Evolutionary conservation across 2,329 filamentous ascomycete species (phyloP).

Genomic region (Bipolaris sorokiniana): DNA sequence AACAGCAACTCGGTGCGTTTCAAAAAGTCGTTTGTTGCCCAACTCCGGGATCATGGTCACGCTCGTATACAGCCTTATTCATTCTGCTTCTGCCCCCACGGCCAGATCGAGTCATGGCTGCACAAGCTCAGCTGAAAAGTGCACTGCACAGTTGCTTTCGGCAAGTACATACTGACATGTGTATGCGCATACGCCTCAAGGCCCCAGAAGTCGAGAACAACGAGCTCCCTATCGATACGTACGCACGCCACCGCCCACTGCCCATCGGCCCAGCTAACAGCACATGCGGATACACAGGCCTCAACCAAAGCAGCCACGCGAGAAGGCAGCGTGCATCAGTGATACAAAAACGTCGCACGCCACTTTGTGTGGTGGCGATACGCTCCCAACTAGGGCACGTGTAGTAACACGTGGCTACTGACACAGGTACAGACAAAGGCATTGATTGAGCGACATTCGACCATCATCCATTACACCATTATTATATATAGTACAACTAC

Average conservation of each 20-base stretch:
- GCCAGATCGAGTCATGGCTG: not conserved
- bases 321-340: constrained; percentile 14
- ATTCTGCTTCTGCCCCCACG: not conserved
- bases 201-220: not conserved
- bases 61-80: not conserved
- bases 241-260: not conserved
- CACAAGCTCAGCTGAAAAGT: not conserved
- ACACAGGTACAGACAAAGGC: constrained; percentile 8
- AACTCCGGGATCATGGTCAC: not conserved
- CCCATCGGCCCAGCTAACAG: not conserved
- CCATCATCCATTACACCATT: constrained; percentile 38
- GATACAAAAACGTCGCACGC: not conserved
- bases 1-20: constrained; percentile 10
- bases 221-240: constrained; percentile 5
- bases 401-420: constrained; percentile 8
- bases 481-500: constrained; percentile 38
- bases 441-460: constrained; percentile 14
- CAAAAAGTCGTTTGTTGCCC: constrained; percentile 2
- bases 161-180: too few species aligned
- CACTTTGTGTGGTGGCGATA: not conserved
- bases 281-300: not conserved
- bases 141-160: not conserved
- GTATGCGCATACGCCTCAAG: not conserved
- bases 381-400: constrained; percentile 1
- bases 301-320: constrained; percentile 13